Evolutionary conservation across 2,329 filamentous ascomycete species (phyloP), one percentile per base, ranked within the genome.

Genomic region (Cadophora sp.): DNA sequence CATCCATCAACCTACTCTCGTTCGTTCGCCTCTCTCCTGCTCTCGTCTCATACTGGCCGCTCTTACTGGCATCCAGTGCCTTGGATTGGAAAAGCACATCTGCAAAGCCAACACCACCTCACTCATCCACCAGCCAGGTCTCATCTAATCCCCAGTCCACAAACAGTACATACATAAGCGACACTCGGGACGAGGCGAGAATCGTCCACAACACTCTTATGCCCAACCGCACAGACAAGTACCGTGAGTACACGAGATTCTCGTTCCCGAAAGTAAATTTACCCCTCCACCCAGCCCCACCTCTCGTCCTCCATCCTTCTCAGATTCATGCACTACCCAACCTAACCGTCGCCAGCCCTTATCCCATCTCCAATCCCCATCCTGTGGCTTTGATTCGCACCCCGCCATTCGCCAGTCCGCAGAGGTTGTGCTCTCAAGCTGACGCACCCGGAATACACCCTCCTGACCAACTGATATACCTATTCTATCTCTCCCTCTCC

Each of bases 391-490:
- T 34, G 8, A 37, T 40, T n/a, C 19, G 11, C 31, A 58, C 55
- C 31, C 55, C 55, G 19, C 31, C 22, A 58, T 58, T 40, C 55
- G 31, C 40, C 55, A 34, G 55, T 58, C 31, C 8, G n/a, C 55
- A 37, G 31, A 29, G 37, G 31, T 34, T 16, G 31, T 59, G 34
- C 31, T 37, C 31, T 19, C 19, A 58, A 24, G 55, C 55, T 58
- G 55, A 58, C 55, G 55, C 55, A 58, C 55, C 31, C 55, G 55
- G 55, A 37, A 58, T 58, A 59, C 43, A 59, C 56, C 56, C 56
- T 40, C 22, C 56, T 59, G 56, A 59, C 22, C 56, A 59, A 43
- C 29, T 34, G 31, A 34, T 58, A 58, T 37, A 37, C 29, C 29
- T 37, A 9, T 27, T 19, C 14, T n/a, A n/a, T n/a, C n/a, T n/a